Percentiles rank a stretch among this genome's conserved stretches.
phyloP scores from a whole-genome alignment of 169 alveolate genomes.

The Eimeria acervulina region DNA sequence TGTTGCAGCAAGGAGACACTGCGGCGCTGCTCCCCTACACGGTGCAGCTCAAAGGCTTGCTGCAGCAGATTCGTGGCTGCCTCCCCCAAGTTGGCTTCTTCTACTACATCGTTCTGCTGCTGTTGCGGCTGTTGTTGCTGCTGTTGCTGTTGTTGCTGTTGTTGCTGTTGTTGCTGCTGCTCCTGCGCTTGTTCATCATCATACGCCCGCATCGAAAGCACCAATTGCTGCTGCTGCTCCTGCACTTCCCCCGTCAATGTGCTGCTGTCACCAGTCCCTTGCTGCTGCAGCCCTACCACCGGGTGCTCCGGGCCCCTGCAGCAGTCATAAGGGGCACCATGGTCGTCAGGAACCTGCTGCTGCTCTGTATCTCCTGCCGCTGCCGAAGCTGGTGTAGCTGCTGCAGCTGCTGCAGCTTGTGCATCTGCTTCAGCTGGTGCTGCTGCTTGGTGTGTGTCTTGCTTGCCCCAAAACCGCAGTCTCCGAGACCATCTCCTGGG shows the following conservation, averaged over 20 bases:
- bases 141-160: constrained; percentile 9
- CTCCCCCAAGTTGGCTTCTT: background rate
- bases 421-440: constrained; percentile 25
- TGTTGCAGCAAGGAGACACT: background rate
- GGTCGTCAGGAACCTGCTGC: background rate
- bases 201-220: background rate
- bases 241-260: background rate
- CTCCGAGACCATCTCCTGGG: background rate
- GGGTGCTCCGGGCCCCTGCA: background rate
- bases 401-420: background rate
- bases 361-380: background rate
- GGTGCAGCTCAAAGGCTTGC: background rate
- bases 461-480: background rate
- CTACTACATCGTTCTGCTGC: background rate
- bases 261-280: background rate
- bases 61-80: background rate
- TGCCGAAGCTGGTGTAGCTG: background rate
- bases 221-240: background rate
- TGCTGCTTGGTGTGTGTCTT: background rate
- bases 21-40: background rate
- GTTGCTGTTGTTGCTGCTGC: constrained; percentile 29
- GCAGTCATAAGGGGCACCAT: background rate
- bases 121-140: background rate
- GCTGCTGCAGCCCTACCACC: constrained; percentile 32
- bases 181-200: background rate